Conservation (phyloP, 495 filamentous ascomycete genomes). For the Penicillium cataractarum region DNA sequence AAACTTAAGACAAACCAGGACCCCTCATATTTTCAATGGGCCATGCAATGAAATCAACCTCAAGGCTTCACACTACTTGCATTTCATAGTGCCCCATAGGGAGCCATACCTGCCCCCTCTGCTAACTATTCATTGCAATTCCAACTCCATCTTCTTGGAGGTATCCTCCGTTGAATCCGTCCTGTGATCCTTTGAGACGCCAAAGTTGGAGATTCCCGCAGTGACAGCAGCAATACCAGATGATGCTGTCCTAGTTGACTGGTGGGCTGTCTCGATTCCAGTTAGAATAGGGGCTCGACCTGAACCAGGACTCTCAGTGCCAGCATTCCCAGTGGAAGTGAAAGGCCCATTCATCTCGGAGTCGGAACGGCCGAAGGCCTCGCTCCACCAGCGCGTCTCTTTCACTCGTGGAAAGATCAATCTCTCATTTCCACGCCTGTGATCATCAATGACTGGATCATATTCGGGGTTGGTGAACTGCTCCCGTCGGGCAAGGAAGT, state of each 20-base stretch:
- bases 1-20: neutral
- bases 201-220: conserved; percentile 46
- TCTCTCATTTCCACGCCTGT: conserved; percentile 73
- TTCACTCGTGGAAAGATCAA: conserved; percentile 75
- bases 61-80: neutral
- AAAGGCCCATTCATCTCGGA: conserved; percentile 86
- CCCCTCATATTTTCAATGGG: conserved; percentile 3
- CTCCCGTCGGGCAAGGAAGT: conserved; percentile 77
- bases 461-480: conserved; percentile 85
- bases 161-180: conserved; percentile 26
- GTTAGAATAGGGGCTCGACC: conserved; percentile 43
- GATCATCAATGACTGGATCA: conserved; percentile 75
- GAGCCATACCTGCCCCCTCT: neutral
- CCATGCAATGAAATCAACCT: conserved; percentile 5
- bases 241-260: conserved; percentile 35
- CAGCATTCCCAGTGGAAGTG: conserved; percentile 12
- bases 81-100: neutral
- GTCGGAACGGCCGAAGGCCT: conserved; percentile 81
- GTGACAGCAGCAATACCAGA: conserved; percentile 42
- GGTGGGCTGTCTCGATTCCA: conserved; percentile 51
- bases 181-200: conserved; percentile 35
- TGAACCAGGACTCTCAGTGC: conserved; percentile 25
- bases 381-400: conserved; percentile 87
- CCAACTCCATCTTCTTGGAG: conserved; percentile 47
- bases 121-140: conserved; percentile 46